A percentile compares a stretch with the other conserved stretches of the same genome.
phyloP scores from a whole-genome alignment of 371 early-diverging fungal species.

The Dichotomocladium elegans region DNA sequence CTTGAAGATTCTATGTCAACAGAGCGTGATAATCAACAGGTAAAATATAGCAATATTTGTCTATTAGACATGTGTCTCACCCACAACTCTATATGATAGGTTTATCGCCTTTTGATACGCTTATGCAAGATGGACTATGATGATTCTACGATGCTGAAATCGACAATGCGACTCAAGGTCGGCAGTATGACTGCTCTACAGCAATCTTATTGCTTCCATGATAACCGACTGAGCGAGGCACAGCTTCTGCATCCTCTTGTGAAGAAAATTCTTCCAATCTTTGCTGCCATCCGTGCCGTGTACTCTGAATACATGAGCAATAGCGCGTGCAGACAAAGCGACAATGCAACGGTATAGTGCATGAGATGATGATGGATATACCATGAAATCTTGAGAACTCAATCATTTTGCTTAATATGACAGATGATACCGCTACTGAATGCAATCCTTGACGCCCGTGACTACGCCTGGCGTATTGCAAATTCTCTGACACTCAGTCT shows the following conservation, averaged over 20 bases:
- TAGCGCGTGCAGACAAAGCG: background rate
- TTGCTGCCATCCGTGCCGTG: constrained; percentile 25
- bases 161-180: constrained; percentile 33
- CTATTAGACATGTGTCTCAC: background rate
- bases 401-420: background rate
- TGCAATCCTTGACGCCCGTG: constrained; percentile 53
- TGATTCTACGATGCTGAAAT: constrained; percentile 18
- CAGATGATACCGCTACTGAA: no score
- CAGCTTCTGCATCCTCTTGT: constrained; percentile 52
- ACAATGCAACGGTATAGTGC: background rate
- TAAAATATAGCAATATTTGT: background rate
- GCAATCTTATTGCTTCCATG: constrained; percentile 47
- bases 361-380: background rate
- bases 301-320: constrained; percentile 33
- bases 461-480: constrained; percentile 55
- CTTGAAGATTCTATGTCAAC: constrained; percentile 5
- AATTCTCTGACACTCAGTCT: constrained; percentile 46
- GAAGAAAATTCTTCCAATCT: constrained; percentile 38
- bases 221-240: constrained; percentile 39
- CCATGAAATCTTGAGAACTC: background rate
- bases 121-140: constrained; percentile 30
- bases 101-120: constrained; percentile 29
- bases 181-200: constrained; percentile 47
- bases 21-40: background rate
- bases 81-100: background rate